Conservation (phyloP, 1,139 yeast genomes). For the Yarrowia galli region DNA sequence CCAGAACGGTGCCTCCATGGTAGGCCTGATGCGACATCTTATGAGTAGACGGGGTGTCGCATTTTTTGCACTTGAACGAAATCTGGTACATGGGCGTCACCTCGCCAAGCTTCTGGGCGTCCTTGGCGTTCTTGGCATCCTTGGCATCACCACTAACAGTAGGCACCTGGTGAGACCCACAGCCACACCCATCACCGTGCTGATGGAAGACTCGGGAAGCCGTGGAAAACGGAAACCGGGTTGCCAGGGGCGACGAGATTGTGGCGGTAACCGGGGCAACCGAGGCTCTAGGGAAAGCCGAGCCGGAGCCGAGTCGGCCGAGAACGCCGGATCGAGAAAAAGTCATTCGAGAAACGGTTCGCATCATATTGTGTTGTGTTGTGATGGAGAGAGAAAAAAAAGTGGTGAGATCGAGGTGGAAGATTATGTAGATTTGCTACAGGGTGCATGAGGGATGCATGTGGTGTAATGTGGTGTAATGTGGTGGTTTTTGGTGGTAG, state of each 20-base stretch:
- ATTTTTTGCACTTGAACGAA: conserved; percentile 91
- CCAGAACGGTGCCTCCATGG: conserved; percentile 81
- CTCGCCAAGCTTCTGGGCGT: conserved; percentile 29
- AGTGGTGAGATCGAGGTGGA: background rate
- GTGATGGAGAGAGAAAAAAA: too few relatives aligned
- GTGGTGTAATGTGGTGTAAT: too few relatives aligned
- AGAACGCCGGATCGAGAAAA: background rate
- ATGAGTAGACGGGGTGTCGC: conserved; percentile 84
- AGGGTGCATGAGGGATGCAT: conserved; percentile 10
- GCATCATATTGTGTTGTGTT: background rate
- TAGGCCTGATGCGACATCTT: conserved; percentile 91
- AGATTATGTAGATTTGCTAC: background rate
- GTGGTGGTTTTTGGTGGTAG: too few relatives aligned
- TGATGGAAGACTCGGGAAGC: conserved; percentile 7
- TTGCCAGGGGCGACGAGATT: background rate
- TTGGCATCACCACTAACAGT: conserved; percentile 7
- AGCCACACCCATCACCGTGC: conserved; percentile 8
- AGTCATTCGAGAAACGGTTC: background rate
- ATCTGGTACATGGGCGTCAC: conserved; percentile 78
- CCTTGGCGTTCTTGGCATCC: conserved; percentile 5
- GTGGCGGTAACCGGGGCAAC: background rate
- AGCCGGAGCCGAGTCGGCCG: background rate
- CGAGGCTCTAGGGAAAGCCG: background rate
- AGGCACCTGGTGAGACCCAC: conserved; percentile 1
- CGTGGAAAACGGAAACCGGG: conserved; percentile 20